Percentiles rank a stretch among this genome's conserved stretches.
Evolutionary conservation across 2,329 filamentous ascomycete genomes (phyloP).

Genomic region (Cryphonectria japonica): DNA sequence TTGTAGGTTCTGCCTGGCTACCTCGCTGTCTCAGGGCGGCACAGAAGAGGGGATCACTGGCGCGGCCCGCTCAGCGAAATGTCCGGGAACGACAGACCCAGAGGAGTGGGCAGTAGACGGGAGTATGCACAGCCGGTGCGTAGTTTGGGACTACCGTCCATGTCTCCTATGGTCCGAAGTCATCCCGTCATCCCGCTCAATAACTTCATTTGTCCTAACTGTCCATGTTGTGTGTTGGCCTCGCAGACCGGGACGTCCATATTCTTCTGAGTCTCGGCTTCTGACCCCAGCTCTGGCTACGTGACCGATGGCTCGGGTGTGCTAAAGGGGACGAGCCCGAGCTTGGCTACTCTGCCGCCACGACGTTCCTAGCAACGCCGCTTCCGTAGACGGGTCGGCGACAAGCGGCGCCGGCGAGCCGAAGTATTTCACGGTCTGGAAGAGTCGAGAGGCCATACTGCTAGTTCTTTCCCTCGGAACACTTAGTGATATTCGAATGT

Average conservation of each 20-base stretch:
- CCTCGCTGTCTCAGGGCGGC: not conserved
- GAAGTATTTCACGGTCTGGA: not conserved
- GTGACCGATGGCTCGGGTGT: not conserved
- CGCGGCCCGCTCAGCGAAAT: not conserved
- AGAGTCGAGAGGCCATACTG: not conserved
- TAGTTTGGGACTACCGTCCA: not conserved
- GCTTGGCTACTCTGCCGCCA: not conserved
- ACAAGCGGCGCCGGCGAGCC: too few species aligned
- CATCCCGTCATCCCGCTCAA: not conserved
- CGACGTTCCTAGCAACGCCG: not conserved
- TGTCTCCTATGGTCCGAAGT: not conserved
- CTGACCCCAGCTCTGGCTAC: not conserved
- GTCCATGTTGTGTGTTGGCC: not conserved
- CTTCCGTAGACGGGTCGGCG: not conserved
- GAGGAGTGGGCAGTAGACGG: not conserved
- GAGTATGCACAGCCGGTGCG: not conserved
- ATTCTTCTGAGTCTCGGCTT: not conserved
- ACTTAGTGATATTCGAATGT: not conserved
- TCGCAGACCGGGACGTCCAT: not conserved
- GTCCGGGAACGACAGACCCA: not conserved
- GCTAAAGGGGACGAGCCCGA: not conserved
- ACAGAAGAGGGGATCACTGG: not conserved
- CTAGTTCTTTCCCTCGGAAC: not conserved
- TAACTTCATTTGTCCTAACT: not conserved
- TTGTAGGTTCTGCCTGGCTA: not conserved